Base-by-base conservation (phyloP, 345 rosid species). In the Melastoma malabathricum region DNA sequence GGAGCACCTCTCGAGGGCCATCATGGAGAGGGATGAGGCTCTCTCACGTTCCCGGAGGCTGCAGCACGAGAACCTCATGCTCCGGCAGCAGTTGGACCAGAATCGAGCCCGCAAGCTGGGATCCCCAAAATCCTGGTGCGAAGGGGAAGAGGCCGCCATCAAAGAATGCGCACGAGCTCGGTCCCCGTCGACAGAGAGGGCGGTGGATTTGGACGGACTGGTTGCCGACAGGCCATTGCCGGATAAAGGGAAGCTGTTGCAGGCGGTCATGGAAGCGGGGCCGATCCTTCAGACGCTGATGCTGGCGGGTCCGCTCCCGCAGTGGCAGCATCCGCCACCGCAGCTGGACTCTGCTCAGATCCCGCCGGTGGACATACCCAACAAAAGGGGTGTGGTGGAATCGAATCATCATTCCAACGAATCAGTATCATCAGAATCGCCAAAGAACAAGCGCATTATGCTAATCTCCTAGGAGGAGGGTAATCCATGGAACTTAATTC, bases 251-350 rank as follows among this genome's bases (percentile, higher is more conserved):
- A 90, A 90, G 79, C 92, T 90, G 50, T 65, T 90, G 58, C 86
- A 86, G 52, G 98, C 98, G 29, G 98, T 90, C 15, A 78, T 86
- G 72, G 78, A 83, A 64, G 96, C 98, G 18, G 98, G 98, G 0
- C 98, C 98, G n/a, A 73, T 90, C 39, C 72, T 90, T 58, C 84
- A 83, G 66, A 90, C 98, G 17, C 82, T 90, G 1, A 86, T 90
- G 46, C 74, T 90, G 31, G 96, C 98, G 0, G 93, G 93, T 19
- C 85, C 83, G 13, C 83, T 83, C 17, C 93, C 93, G 51, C 88
- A 71, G 44, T 83, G 93, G 93, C 82, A 78, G 48, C 80, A 78
- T 56, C 93, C 93, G 0, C 93, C 93, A 4, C 92, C 92, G 1
- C 75, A 66, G 27, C 63, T 83, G 1, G 60, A 76, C 71, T 56